phyloP scores from a whole-genome alignment of 1,284 basidiomycete species.

The Trichosporon coremiiforme region DNA sequence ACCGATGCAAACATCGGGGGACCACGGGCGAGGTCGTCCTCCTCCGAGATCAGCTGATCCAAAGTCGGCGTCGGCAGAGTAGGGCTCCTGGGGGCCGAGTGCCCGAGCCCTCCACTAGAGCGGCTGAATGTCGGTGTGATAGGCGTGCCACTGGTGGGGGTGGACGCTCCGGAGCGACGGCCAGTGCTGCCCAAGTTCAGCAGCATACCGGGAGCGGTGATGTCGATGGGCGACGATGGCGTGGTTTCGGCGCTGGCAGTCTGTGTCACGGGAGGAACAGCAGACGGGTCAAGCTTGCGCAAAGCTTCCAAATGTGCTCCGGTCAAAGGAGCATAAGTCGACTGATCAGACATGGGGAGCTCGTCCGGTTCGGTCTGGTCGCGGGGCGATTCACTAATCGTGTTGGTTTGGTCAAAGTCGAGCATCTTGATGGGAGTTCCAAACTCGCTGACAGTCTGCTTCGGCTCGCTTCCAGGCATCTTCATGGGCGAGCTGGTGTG shows the following conservation, averaged over 20 bases:
- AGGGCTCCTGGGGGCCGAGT: not conserved
- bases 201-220: not conserved
- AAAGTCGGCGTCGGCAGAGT: not conserved
- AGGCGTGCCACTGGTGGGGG: not conserved
- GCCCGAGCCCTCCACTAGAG: not conserved
- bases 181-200: constrained; percentile 8
- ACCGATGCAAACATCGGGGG: not conserved
- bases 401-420: not conserved
- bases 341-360: not conserved
- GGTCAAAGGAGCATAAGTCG: not conserved
- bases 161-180: not conserved
- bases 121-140: constrained; percentile 13
- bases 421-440: constrained; percentile 1
- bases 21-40: constrained; percentile 3
- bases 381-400: not conserved
- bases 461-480: not conserved
- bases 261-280: not conserved
- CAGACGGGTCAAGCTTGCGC: constrained; percentile 11
- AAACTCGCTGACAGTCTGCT: not conserved
- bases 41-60: constrained; percentile 10
- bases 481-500: not conserved
- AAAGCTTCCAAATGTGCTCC: constrained; percentile 11
- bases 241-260: not conserved
- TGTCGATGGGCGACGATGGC: constrained; percentile 3
- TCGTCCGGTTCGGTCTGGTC: not conserved